Conservation (phyloP, 2,329 filamentous ascomycete species). For the Ophiocordyceps robertsii region DNA sequence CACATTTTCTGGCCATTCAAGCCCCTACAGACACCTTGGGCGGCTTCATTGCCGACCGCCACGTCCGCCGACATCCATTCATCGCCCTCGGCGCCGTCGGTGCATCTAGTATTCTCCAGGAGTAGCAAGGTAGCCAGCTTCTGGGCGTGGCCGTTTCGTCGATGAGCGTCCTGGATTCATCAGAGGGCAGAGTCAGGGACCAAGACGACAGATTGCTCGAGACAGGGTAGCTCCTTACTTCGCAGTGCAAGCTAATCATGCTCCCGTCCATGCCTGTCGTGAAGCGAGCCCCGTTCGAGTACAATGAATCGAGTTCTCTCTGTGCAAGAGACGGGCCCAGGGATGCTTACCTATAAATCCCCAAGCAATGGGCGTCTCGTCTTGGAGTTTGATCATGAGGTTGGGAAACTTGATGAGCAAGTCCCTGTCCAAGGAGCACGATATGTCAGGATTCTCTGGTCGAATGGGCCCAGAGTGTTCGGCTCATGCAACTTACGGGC, state of each 20-base stretch:
- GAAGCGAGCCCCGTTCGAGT: background rate
- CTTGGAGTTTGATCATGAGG: constrained; percentile 28
- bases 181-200: background rate
- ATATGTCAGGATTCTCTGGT: background rate
- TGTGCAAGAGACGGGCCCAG: background rate
- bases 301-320: background rate
- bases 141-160: constrained; percentile 51
- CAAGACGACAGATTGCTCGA: background rate
- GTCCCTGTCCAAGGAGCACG: constrained; percentile 13
- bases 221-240: constrained; percentile 20
- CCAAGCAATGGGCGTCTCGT: constrained; percentile 47
- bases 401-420: constrained; percentile 32
- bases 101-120: constrained; percentile 17
- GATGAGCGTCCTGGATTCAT: constrained; percentile 30
- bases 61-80: constrained; percentile 52
- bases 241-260: constrained; percentile 47
- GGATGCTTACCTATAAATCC: constrained; percentile 35
- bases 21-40: constrained; percentile 47
- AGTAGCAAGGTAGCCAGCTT: constrained; percentile 45
- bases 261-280: constrained; percentile 44
- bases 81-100: constrained; percentile 25
- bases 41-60: constrained; percentile 43
- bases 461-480: background rate
- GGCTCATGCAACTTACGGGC: constrained; percentile 22
- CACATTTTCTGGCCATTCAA: constrained; percentile 43